A percentile compares a stretch with the other conserved stretches of the same genome.
Evolutionary conservation across 768 basidiomycete genomes (phyloP).

Genomic region (Terana coerulea): DNA sequence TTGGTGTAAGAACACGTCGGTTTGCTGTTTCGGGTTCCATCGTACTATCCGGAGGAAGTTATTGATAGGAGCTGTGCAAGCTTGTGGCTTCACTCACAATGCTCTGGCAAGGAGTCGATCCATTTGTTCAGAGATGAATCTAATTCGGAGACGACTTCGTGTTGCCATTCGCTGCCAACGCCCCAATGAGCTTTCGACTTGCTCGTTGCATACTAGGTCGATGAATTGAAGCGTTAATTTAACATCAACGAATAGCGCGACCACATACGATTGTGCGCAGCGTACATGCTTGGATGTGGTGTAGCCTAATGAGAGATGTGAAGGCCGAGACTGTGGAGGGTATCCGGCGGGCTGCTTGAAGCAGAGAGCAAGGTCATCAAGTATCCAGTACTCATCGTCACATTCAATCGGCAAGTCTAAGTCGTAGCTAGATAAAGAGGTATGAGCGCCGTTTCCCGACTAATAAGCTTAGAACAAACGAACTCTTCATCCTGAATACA

Average conservation of each 20-base stretch:
- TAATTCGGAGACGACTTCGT: conserved; percentile 56
- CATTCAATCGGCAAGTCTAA: conserved; percentile 59
- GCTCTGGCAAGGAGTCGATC: conserved; percentile 58
- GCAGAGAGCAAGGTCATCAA: conserved; percentile 39
- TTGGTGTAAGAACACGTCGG: conserved; percentile 42
- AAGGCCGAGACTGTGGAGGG: conserved; percentile 54
- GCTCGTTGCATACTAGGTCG: conserved; percentile 58
- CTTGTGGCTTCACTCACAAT: conserved; percentile 39
- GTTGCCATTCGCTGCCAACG: conserved; percentile 42
- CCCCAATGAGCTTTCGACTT: conserved; percentile 52
- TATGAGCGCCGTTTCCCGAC: no score
- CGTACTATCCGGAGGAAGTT: conserved; percentile 21
- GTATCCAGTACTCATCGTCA: conserved; percentile 68
- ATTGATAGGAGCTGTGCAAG: not conserved
- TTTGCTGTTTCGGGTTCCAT: conserved; percentile 37
- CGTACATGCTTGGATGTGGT: conserved; percentile 59
- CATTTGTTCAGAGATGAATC: conserved; percentile 65
- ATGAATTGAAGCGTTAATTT: not conserved
- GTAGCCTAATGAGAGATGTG: conserved; percentile 48
- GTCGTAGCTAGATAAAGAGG: conserved; percentile 44
- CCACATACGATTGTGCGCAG: conserved; percentile 55
- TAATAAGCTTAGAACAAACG: conserved; percentile 31
- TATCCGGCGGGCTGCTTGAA: conserved; percentile 64
- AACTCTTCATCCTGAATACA: conserved; percentile 73
- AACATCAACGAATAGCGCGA: not conserved